Evolutionary conservation across 805 yeast genomes (phyloP), one percentile per base, ranked within the genome.

Genomic region (Starmerella sirachaensis): DNA sequence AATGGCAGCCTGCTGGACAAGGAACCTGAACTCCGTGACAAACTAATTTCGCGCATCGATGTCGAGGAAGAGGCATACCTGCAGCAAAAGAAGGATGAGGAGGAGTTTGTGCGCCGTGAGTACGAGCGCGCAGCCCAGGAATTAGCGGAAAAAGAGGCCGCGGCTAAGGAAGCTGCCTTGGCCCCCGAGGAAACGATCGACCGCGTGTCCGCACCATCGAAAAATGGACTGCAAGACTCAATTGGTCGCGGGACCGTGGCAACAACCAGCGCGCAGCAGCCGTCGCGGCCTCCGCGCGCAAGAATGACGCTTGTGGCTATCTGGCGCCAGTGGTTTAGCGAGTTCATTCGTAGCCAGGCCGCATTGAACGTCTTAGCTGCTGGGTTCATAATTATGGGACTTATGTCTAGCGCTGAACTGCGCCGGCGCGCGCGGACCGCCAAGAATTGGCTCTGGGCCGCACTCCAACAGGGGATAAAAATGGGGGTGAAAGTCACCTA

Each of bases 401-500:
- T 43, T 1, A 29, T 28, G 5, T 19, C 31, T 19, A 43, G 34
- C 34, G 26, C 39, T 8, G 31, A 30, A 10, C 29, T 36, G 12
- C 39, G 47, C 2, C 21, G 18, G 11, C 18, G 18, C 12, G 22
- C 41, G 7, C 12, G n/a, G 10, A 16, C 30, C n/a, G 39, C 40
- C 17, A 8, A 33, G 8, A 5, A n/a, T 5, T 47, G 51, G 51
- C 31, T 42, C 6, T 37, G 41, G 43, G 17, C 18, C 4, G 35
- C 48, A 3, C 12, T 43, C 5, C 20, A 21, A 16, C 24, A 35
- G 22, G 40, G 44, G 20, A 23, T 41, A 1, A 21, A 27, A 6
- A 47, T 47, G 51, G 49, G 42, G 2, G 30, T 45, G 11, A 37
- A 35, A 6, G 51, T 47, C 8, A 45, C 51, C 1, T 47, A 47